Conservation (phyloP, 2,329 filamentous ascomycete species). For the Elsinoe batatas region DNA sequence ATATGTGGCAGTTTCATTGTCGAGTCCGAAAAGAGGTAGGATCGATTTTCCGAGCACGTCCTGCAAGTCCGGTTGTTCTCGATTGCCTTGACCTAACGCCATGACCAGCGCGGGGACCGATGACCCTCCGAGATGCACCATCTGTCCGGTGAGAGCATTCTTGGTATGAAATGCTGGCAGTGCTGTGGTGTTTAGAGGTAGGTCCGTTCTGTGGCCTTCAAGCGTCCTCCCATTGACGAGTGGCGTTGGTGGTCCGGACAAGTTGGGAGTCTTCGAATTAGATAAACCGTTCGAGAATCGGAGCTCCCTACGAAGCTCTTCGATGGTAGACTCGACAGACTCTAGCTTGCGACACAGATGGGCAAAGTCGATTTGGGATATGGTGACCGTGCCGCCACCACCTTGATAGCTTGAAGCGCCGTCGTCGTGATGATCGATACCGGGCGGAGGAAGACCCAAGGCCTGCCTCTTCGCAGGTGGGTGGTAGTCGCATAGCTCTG, state of each 20-base stretch:
- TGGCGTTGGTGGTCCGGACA: conserved; percentile 17
- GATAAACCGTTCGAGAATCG: conserved; percentile 14
- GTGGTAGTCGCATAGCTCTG: conserved; percentile 38
- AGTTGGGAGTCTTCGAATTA: background rate
- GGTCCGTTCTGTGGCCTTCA: background rate
- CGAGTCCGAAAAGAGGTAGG: conserved; percentile 51
- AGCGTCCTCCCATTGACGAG: conserved; percentile 6
- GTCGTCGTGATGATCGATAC: conserved; percentile 16
- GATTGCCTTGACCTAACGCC: conserved; percentile 35
- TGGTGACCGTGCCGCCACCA: conserved; percentile 20
- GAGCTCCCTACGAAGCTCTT: conserved; percentile 31
- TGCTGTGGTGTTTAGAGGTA: conserved; percentile 18
- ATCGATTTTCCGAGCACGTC: conserved; percentile 52
- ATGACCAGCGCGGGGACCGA: conserved; percentile 54
- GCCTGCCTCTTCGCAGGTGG: conserved; percentile 29
- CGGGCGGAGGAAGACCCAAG: conserved; percentile 13
- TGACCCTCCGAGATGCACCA: conserved; percentile 51
- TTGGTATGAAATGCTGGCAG: conserved; percentile 50
- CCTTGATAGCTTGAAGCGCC: background rate
- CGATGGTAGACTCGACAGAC: conserved; percentile 37
- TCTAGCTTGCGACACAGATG: conserved; percentile 40
- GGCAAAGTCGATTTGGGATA: conserved; percentile 36
- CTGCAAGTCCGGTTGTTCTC: conserved; percentile 44
- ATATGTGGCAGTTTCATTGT: conserved; percentile 56
- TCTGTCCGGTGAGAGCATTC: conserved; percentile 51